A percentile compares a stretch with the other conserved stretches of the same genome.
Conservation (phyloP, 192 early-diverging fungal genomes). For the Pecoramyces ruminantium region DNA sequence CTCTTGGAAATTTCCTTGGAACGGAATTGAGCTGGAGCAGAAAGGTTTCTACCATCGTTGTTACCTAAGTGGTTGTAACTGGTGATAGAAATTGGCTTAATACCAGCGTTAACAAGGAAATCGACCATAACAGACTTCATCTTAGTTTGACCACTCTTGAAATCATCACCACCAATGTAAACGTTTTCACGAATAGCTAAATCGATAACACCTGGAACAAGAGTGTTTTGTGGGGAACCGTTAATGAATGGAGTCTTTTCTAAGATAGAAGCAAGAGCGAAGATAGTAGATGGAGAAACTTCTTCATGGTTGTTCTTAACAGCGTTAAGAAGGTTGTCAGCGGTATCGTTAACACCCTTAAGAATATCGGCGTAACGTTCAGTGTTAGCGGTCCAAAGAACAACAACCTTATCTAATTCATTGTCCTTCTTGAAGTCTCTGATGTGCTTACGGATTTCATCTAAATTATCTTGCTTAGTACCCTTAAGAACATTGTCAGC, state of each 20-base stretch:
- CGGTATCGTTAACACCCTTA: slow-evolving; percentile 91
- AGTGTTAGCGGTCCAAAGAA: slow-evolving; percentile 99
- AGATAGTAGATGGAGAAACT: slow-evolving; percentile 88
- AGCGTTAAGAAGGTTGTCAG: slow-evolving; percentile 73
- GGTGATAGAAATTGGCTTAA: slow-evolving; percentile 85
- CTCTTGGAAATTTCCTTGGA: slow-evolving; percentile 99
- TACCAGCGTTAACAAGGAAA: slow-evolving; percentile 94
- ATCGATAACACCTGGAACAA: slow-evolving; percentile 85
- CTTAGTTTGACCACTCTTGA: slow-evolving; percentile 99
- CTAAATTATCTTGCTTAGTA: slow-evolving; percentile 78
- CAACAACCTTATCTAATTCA: slow-evolving; percentile 78
- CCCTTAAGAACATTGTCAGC: slow-evolving; percentile 81
- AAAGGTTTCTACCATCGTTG: slow-evolving; percentile 98
- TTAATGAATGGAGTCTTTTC: slow-evolving; percentile 95
- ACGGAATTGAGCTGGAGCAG: slow-evolving; percentile 92
- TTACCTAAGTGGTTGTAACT: slow-evolving; percentile 69
- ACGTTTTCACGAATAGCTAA: slow-evolving; percentile 75
- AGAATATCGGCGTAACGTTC: slow-evolving; percentile 78
- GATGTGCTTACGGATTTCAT: slow-evolving; percentile 86
- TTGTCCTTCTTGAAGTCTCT: slow-evolving; percentile 81
- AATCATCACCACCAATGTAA: slow-evolving; percentile 97
- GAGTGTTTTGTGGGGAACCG: slow-evolving; percentile 98
- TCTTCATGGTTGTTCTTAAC: slow-evolving; percentile 72
- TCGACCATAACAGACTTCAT: slow-evolving; percentile 97
- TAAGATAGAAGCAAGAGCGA: slow-evolving; percentile 87